These are phyloP conservation scores for Fusarium coffeatum DNA, from an alignment of 2,329 filamentous ascomycete genomes.

Conservation along the genomic window DNA sequence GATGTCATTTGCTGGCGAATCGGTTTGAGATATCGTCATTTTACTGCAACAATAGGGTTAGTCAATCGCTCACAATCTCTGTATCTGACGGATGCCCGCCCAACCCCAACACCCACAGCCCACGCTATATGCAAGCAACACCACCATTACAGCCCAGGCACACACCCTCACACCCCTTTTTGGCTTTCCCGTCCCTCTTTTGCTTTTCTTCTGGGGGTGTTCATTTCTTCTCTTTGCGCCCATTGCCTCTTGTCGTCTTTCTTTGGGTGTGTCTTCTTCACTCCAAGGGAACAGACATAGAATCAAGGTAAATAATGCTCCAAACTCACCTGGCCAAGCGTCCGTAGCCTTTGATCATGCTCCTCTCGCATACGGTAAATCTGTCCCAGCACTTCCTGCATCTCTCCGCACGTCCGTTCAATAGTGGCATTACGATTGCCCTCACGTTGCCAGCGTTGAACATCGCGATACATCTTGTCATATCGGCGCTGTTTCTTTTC, in stretches of 20 bases:
- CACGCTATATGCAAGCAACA: conserved; percentile 41
- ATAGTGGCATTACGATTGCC: conserved; percentile 80
- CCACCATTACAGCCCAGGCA: conserved; percentile 32
- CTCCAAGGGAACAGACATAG: conserved; percentile 7
- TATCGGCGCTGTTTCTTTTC: conserved; percentile 84
- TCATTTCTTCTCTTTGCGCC: conserved; percentile 10
- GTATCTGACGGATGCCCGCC: not conserved
- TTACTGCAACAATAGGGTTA: conserved; percentile 18
- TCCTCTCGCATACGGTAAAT: conserved; percentile 61
- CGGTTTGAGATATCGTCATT: conserved; percentile 28
- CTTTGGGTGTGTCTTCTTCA: conserved; percentile 5
- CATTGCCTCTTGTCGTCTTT: not conserved
- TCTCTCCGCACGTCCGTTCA: conserved; percentile 76
- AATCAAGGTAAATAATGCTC: conserved; percentile 12
- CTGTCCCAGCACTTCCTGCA: conserved; percentile 72
- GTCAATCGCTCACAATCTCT: conserved; percentile 34
- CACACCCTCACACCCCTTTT: conserved; percentile 37
- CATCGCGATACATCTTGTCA: conserved; percentile 78
- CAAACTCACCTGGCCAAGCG: conserved; percentile 46
- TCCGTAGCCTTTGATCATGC: conserved; percentile 52
- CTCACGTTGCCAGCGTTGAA: conserved; percentile 81
- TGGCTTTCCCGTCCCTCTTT: conserved; percentile 33
- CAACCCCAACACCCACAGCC: conserved; percentile 25
- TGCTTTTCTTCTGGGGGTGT: conserved; percentile 11
- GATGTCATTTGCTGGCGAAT: conserved; percentile 17